A percentile compares a stretch with the other conserved stretches of the same genome.
These are phyloP conservation scores for Ogataea naganishii DNA, from an alignment of 805 yeast genomes.

Conservation along the genomic window DNA sequence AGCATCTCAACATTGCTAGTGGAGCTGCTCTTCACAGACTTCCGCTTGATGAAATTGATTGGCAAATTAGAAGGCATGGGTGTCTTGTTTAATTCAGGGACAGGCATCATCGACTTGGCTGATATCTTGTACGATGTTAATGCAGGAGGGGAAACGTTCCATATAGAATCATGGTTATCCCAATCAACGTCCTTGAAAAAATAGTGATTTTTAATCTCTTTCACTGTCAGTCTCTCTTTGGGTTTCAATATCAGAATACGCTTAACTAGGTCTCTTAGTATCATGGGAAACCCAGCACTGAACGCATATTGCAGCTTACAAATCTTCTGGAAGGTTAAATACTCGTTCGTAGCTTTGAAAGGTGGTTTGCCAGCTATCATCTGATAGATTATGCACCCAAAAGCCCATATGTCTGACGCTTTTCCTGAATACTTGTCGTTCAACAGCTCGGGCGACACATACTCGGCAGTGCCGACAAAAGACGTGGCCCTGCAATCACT, in stretches of 20 bases:
- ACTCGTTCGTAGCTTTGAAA: constrained; percentile 76
- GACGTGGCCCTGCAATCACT: constrained; percentile 64
- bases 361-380: constrained; percentile 69
- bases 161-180: constrained; percentile 41
- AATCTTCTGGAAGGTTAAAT: constrained; percentile 73
- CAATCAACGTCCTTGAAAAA: constrained; percentile 55
- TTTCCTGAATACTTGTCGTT: constrained; percentile 63
- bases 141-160: constrained; percentile 56
- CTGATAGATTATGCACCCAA: constrained; percentile 51
- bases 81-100: constrained; percentile 39
- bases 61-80: constrained; percentile 10
- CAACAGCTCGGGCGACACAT: constrained; percentile 72
- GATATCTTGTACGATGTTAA: constrained; percentile 64
- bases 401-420: constrained; percentile 54
- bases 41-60: no score
- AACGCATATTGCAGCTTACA: constrained; percentile 75
- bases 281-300: constrained; percentile 75
- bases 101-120: constrained; percentile 72
- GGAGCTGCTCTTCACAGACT: no score
- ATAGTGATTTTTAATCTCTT: constrained; percentile 51
- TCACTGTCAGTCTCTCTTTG: constrained; percentile 48
- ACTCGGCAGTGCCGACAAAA: constrained; percentile 82
- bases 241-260: constrained; percentile 59
- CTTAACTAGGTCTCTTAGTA: constrained; percentile 65
- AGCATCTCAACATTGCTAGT: not conserved